Base-by-base conservation (phyloP, 192 early-diverging fungal species). In the Thoreauomyces humboldtii region DNA sequence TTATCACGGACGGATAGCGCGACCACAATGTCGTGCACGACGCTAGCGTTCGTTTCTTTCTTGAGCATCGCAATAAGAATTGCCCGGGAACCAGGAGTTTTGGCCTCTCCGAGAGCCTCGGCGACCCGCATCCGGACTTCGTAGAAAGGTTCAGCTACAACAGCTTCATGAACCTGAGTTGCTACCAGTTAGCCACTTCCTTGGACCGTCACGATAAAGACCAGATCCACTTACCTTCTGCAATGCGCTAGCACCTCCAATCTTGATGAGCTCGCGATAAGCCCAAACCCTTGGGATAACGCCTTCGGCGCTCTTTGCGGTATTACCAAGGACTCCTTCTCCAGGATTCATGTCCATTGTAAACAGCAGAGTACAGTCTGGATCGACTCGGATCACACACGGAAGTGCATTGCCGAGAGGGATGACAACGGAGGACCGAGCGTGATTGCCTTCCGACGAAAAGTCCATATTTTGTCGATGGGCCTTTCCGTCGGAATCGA, bases 191-290 rank as follows among this genome's bases (percentile, higher is more conserved):
- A n/a, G n/a, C n/a, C n/a, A n/a, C n/a, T n/a, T n/a, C n/a, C n/a
- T n/a, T n/a, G n/a, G n/a, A n/a, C n/a, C n/a, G n/a, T n/a, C n/a
- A n/a, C n/a, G n/a, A n/a, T n/a, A n/a, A n/a, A n/a, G n/a, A n/a
- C n/a, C n/a, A n/a, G n/a, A n/a, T n/a, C n/a, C n/a, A n/a, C n/a
- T 28, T 5, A 81, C 77, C 57, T 67, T 75, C 41, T 75, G 67
- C 11, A 81, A 37, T 12, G 77, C 28, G 4, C 54, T 34, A 7
- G 68, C 56, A 25, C 59, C 58, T 1, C 75, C 81, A 36, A 36
- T 67, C 63, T 76, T 79, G 59, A 83, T 66, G 33, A 83, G 67
- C 66, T 78, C 71, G 28, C 50, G 28, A 63, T 77, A 83, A 4
- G 74, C 73, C 41, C 72, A 58, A 21, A 83, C 64, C 3, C 81